Percentiles rank a stretch among this genome's conserved stretches.
Evolutionary conservation across 805 yeast genomes (phyloP).

Genomic region (Candida tallmaniae): DNA sequence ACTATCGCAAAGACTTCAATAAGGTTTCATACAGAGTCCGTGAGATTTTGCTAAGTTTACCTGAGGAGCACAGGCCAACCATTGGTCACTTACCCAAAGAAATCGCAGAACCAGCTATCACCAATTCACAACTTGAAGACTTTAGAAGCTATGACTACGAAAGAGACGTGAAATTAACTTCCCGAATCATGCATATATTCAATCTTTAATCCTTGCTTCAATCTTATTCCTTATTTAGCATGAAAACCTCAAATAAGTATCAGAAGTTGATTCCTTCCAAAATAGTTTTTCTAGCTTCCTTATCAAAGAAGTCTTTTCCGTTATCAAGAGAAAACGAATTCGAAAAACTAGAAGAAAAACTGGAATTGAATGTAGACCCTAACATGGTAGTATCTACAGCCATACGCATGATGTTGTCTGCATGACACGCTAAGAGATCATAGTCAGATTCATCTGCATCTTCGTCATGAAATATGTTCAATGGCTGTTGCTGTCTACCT

Average conservation of each 20-base stretch:
- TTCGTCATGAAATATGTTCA: conserved; percentile 6
- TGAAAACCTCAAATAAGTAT: too few relatives aligned
- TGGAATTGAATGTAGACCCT: conserved; percentile 35
- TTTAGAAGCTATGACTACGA: conserved; percentile 17
- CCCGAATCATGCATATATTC: too few relatives aligned
- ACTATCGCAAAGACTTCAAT: conserved; percentile 16
- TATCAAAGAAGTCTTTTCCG: conserved; percentile 16
- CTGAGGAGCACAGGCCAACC: conserved; percentile 4
- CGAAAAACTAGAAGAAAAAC: conserved; percentile 33
- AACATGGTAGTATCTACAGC: conserved; percentile 45
- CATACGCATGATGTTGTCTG: conserved; percentile 42
- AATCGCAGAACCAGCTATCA: conserved; percentile 11
- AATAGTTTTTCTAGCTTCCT: conserved; percentile 13
- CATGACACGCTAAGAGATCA: conserved; percentile 43
- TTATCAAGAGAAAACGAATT: conserved; percentile 25
- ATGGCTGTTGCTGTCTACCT: not conserved
- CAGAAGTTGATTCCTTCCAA: conserved; percentile 14
- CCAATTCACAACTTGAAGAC: conserved; percentile 1
- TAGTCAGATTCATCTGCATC: conserved; percentile 20
- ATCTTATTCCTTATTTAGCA: too few relatives aligned
- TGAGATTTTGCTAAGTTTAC: conserved; percentile 13
- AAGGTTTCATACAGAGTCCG: conserved; percentile 5
- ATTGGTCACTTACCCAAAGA: too few relatives aligned
- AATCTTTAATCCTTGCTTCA: too few relatives aligned
- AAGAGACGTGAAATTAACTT: conserved; percentile 17